Percentiles rank a stretch among this genome's conserved stretches.
These are phyloP conservation scores for Saccharomycopsis fodiens DNA, from an alignment of 805 yeast genomes.

Conservation along the genomic window DNA sequence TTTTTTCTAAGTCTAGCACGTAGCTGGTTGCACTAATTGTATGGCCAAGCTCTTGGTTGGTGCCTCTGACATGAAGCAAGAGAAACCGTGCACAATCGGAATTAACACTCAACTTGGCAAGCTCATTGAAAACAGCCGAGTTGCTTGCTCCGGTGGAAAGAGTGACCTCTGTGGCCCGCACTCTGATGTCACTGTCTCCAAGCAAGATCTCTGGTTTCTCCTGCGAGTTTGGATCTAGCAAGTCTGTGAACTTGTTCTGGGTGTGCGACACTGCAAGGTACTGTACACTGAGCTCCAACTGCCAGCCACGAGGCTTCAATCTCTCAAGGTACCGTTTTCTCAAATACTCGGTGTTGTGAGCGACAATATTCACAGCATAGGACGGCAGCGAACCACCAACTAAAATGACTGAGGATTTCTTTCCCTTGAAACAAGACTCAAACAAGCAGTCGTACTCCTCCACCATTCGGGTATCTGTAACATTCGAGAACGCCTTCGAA, in stretches of 20 bases:
- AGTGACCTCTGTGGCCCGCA: not conserved
- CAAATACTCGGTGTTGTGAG: not conserved
- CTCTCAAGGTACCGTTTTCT: not conserved
- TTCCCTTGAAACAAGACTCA: constrained; percentile 9
- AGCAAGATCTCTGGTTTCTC: constrained; percentile 3
- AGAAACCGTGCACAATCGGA: constrained; percentile 2
- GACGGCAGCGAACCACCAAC: constrained; percentile 2
- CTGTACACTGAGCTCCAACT: constrained; percentile 10
- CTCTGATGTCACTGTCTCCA: constrained; percentile 10
- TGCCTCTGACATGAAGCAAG: constrained; percentile 8
- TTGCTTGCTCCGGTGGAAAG: not conserved
- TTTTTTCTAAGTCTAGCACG: constrained; percentile 5
- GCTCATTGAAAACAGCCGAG: not conserved
- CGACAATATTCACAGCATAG: not conserved
- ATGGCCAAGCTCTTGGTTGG: constrained; percentile 1
- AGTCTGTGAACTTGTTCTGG: constrained; percentile 5
- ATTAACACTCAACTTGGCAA: not conserved
- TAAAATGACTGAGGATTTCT: constrained; percentile 4
- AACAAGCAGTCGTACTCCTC: constrained; percentile 6
- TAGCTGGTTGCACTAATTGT: constrained; percentile 2
- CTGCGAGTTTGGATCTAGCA: not conserved
- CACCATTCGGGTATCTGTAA: constrained; percentile 1
- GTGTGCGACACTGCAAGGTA: constrained; percentile 3
- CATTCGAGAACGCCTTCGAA: constrained; percentile 1
- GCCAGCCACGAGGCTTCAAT: constrained; percentile 13